phyloP scores from a whole-genome alignment of 768 basidiomycete genomes.

The Lactarius sanguifluus region DNA sequence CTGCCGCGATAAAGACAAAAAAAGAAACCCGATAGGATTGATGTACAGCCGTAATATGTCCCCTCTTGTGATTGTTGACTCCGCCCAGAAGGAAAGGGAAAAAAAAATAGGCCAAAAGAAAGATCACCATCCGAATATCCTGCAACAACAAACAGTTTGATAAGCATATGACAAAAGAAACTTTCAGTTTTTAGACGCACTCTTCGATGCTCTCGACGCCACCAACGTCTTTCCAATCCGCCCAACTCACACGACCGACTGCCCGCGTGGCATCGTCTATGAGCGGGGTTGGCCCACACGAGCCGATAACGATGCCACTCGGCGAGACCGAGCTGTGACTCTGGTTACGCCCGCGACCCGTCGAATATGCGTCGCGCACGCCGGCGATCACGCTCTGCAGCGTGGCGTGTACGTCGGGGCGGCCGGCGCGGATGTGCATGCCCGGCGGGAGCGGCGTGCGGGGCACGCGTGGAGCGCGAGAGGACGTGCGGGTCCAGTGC shows the following conservation, averaged over 20 bases:
- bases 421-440: conserved; percentile 34
- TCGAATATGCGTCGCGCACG: conserved; percentile 28
- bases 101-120: background rate
- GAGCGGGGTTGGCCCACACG: conserved; percentile 44
- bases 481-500: conserved; percentile 45
- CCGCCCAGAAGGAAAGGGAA: background rate
- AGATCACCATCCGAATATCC: conserved; percentile 18
- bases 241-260: conserved; percentile 38
- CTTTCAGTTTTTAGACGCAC: conserved; percentile 7
- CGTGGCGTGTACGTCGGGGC: conserved; percentile 32
- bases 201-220: conserved; percentile 31
- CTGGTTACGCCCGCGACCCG: conserved; percentile 7
- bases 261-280: conserved; percentile 40
- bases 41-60: background rate
- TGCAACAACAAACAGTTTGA: background rate
- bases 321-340: conserved; percentile 13
- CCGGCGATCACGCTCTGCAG: conserved; percentile 33
- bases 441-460: conserved; percentile 33
- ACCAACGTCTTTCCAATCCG: conserved; percentile 32
- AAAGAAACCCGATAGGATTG: background rate
- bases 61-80: background rate
- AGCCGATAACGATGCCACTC: conserved; percentile 43
- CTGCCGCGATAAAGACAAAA: background rate
- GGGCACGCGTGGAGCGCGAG: conserved; percentile 27
- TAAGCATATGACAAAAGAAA: background rate